Base-by-base conservation (phyloP, 495 filamentous ascomycete genomes). In the Penicillium fimorum region DNA sequence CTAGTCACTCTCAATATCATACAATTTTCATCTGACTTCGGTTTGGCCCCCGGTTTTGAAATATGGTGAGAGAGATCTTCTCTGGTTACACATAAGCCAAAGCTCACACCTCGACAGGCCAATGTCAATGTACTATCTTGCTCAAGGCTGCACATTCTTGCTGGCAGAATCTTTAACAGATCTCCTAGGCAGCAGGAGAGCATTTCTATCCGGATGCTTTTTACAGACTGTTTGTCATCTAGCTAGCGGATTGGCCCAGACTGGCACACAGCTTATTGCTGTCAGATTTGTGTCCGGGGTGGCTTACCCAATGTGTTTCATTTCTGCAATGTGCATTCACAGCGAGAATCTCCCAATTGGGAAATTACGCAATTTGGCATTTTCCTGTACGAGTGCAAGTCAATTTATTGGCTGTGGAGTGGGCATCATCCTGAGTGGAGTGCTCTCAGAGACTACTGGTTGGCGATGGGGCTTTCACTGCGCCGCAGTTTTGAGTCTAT, bases 251-350 rank as follows among this genome's bases (percentile, higher is more conserved):
- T 63, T 84, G 1, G 62, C 75, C 1, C 65, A 62, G 5, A 79
- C 61, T 8, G 70, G 74, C 0, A 53, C 60, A 15, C 70, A 84
- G 55, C 62, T 86, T n/a, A 79, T 84, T 48, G 33, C 75, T 12
- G 82, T 82, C 56, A 80, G 82, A 20, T 73, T 70, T 2, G 55
- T 82, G 15, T 71, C 75, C 27, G 82, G 83, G 18, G 52, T 84
- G 18, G 75, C 81, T 0, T 64, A 76, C 20, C 72, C 78, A 2
- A 64, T 85, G 54, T 80, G 75, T 55, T 65, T 86, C 5, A 79
- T 82, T 3, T 69, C 76, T 10, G 73, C 79, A 3, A 75, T 84
- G 12, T 66, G 64, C 48, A 70, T 84, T 27, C 76, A 83, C 30
- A 76, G 75, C 0, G 55, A 63, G 20, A 66, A 68, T 6, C 74